These are phyloP conservation scores for Rosa hybrid DNA, from an alignment of 331 rosid species.

Conservation along the genomic window DNA sequence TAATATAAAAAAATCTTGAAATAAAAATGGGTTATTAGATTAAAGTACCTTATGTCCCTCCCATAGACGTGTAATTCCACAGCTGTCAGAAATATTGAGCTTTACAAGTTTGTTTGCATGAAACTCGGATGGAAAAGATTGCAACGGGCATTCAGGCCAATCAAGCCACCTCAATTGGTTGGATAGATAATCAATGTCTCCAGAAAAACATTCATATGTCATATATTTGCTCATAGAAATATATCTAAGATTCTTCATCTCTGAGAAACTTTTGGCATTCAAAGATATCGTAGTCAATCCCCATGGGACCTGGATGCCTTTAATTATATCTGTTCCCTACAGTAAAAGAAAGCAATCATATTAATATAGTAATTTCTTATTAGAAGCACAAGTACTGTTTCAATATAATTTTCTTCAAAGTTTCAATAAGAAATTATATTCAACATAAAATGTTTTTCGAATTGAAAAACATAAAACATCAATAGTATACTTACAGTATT, in stretches of 20 bases:
- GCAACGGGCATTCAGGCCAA: slow-evolving; percentile 14
- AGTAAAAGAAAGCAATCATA: not conserved
- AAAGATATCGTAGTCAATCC: not conserved
- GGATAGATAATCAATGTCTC: slow-evolving; percentile 3
- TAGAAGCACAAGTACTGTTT: not conserved
- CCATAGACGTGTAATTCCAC: not conserved
- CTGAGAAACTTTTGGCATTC: slow-evolving; percentile 15
- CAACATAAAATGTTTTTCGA: not conserved
- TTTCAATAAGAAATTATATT: not conserved
- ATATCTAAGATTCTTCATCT: slow-evolving; percentile 6
- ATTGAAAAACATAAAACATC: not conserved
- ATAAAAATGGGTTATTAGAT: not conserved
- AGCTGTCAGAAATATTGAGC: not conserved
- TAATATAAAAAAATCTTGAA: not conserved
- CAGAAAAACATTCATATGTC: not conserved
- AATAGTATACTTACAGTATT: not conserved
- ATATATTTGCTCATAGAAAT: not conserved
- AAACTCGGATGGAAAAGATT: slow-evolving; percentile 1
- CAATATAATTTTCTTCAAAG: not conserved
- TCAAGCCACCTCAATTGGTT: slow-evolving; percentile 8
- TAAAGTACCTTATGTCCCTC: slow-evolving; percentile 5
- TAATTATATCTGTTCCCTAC: slow-evolving; percentile 11
- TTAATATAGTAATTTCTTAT: too few species aligned
- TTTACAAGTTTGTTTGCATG: not conserved
- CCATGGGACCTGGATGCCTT: not conserved